These are phyloP conservation scores for Furcasterigmium furcatum DNA, from an alignment of 2,329 filamentous ascomycete genomes.

Conservation along the genomic window DNA sequence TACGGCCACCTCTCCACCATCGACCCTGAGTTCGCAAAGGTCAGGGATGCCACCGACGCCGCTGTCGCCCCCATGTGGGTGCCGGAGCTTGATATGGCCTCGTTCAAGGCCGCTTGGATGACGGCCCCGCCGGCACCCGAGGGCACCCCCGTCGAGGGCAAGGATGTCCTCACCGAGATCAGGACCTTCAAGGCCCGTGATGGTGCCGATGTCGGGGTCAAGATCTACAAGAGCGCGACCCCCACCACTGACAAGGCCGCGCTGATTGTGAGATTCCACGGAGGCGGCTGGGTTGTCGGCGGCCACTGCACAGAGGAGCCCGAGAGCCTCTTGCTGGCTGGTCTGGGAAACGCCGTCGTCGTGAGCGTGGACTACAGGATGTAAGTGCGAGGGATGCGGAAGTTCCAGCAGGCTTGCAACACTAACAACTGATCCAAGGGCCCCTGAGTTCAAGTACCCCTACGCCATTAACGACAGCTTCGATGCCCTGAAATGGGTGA, in stretches of 20 bases:
- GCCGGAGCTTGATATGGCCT: constrained; percentile 18
- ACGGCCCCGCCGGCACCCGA: not conserved
- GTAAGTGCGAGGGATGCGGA: constrained; percentile 15
- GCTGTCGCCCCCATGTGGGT: not conserved
- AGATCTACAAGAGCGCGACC: constrained; percentile 22
- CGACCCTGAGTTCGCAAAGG: not conserved
- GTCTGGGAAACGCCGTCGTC: constrained; percentile 12
- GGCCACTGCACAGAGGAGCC: constrained; percentile 17
- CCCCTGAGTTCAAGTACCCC: constrained; percentile 32
- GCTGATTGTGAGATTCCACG: constrained; percentile 26
- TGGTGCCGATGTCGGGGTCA: constrained; percentile 27
- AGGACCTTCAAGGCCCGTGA: constrained; percentile 25
- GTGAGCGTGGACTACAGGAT: constrained; percentile 30
- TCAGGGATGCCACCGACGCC: not conserved
- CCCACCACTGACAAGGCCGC: constrained; percentile 7
- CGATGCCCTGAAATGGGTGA: constrained; percentile 32
- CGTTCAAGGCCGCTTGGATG: not conserved
- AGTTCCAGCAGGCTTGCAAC: too few species aligned
- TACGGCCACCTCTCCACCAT: not conserved
- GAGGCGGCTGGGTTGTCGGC: constrained; percentile 23
- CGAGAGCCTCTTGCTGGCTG: constrained; percentile 17
- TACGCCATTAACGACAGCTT: constrained; percentile 28
- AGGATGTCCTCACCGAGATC: constrained; percentile 25
- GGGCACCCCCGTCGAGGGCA: not conserved
- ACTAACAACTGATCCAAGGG: constrained; percentile 17